Conservation (phyloP, 2,329 filamentous ascomycete genomes). For the Emericellopsis cladophorae region DNA sequence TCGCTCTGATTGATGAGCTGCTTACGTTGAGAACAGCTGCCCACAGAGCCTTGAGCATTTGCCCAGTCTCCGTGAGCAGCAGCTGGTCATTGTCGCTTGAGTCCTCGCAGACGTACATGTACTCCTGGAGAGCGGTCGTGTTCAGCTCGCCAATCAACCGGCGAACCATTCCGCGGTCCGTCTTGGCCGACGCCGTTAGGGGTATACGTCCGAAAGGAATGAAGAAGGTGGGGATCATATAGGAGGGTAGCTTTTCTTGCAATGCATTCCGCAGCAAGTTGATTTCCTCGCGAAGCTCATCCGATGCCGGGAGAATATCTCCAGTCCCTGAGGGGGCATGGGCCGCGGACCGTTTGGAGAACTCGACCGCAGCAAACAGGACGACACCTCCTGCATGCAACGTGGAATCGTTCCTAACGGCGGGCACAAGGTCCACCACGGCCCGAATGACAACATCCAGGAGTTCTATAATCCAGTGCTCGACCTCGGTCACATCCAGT, state of each 20-base stretch:
- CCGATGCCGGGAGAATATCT: not conserved
- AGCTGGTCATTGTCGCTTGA: too few species aligned
- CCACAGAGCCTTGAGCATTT: too few species aligned
- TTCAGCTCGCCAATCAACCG: too few species aligned
- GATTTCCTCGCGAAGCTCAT: not conserved
- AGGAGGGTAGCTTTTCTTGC: constrained; percentile 2
- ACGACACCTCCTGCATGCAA: not conserved
- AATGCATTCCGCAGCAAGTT: not conserved
- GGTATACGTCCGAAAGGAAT: constrained; percentile 3
- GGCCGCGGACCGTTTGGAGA: too few species aligned
- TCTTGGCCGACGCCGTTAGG: constrained; percentile 4
- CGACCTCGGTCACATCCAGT: constrained; percentile 24
- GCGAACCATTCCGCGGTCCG: too few species aligned
- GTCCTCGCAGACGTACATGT: too few species aligned
- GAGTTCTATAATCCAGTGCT: constrained; percentile 1
- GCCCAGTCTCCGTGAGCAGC: too few species aligned
- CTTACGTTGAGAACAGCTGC: too few species aligned
- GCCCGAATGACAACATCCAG: not conserved
- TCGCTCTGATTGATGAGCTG: too few species aligned
- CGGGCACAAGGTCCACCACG: constrained; percentile 4
- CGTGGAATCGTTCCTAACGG: not conserved
- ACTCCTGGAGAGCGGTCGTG: too few species aligned
- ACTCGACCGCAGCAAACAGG: not conserved
- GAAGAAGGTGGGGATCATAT: constrained; percentile 6
- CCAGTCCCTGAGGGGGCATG: not conserved